Percentiles rank a stretch among this genome's conserved stretches.
Conservation (phyloP, 176 grass and related monocot genomes). For the Chrysopogon serrulatus region DNA sequence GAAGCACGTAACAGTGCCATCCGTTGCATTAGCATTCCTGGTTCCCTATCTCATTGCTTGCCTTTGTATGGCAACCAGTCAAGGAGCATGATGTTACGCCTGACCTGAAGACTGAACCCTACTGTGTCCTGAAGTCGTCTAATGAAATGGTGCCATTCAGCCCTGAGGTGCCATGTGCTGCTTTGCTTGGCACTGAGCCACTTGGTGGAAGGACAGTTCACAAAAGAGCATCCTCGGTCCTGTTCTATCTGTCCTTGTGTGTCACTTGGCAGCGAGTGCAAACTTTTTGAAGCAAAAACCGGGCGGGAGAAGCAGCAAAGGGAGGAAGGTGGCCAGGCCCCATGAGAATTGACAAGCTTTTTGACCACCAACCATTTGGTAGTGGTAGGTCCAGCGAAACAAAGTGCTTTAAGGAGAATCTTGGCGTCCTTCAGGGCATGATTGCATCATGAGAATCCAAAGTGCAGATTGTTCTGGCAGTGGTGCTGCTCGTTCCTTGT, state of each 20-base stretch:
- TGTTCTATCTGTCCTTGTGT: conserved; percentile 3
- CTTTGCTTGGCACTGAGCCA: background rate
- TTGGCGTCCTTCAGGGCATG: background rate
- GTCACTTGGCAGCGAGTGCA: background rate
- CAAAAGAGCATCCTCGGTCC: conserved; percentile 11
- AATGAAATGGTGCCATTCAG: background rate
- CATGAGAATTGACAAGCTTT: background rate
- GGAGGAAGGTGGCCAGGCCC: background rate
- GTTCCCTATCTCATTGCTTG: background rate
- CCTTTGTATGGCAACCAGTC: background rate
- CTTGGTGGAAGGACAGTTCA: conserved; percentile 19
- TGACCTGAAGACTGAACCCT: background rate
- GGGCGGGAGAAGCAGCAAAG: background rate
- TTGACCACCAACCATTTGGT: background rate
- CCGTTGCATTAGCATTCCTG: background rate
- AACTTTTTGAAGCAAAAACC: conserved; percentile 1
- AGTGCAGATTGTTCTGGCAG: background rate
- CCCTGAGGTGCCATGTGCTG: background rate
- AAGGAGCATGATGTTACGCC: background rate
- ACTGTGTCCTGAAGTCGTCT: background rate
- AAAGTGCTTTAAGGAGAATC: conserved; percentile 22
- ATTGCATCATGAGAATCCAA: conserved; percentile 2
- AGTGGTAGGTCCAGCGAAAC: background rate
- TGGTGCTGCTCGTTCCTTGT: background rate
- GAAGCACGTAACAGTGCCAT: background rate